Evolutionary conservation across 1,284 basidiomycete genomes (phyloP).

Genomic region (Ceratobasidium sp.): DNA sequence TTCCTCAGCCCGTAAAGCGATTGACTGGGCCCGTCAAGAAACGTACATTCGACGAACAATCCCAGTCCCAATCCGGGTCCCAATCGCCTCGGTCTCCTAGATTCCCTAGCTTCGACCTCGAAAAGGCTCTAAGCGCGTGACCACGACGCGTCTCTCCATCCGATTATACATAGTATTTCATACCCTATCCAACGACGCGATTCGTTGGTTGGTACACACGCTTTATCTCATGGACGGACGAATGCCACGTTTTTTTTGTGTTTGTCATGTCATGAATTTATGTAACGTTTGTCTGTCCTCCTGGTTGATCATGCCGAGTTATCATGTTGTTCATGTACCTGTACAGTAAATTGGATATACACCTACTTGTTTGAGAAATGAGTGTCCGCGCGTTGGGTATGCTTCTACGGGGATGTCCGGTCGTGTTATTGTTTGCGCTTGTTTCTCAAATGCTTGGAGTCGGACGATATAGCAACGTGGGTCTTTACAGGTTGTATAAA

Average conservation of each 20-base stretch:
- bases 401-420: neutral
- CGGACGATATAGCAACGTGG: too few relatives aligned
- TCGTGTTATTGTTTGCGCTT: neutral
- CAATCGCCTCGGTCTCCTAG: neutral
- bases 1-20: neutral
- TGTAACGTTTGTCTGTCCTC: neutral
- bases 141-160: neutral
- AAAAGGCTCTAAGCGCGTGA: constrained; percentile 9
- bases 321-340: constrained; percentile 9
- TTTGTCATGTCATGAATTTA: constrained; percentile 3
- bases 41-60: neutral
- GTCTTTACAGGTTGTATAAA: too few relatives aligned
- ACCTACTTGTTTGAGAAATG: neutral
- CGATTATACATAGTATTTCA: neutral
- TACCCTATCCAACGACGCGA: neutral
- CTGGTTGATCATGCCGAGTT: neutral
- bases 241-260: neutral
- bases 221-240: neutral
- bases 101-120: neutral
- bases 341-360: neutral
- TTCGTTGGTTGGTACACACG: neutral
- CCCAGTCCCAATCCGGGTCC: neutral
- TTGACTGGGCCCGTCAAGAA: neutral
- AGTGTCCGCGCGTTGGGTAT: neutral
- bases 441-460: neutral